phyloP scores from a whole-genome alignment of 306 rosid species.

The Cicer pinnatifidum region DNA sequence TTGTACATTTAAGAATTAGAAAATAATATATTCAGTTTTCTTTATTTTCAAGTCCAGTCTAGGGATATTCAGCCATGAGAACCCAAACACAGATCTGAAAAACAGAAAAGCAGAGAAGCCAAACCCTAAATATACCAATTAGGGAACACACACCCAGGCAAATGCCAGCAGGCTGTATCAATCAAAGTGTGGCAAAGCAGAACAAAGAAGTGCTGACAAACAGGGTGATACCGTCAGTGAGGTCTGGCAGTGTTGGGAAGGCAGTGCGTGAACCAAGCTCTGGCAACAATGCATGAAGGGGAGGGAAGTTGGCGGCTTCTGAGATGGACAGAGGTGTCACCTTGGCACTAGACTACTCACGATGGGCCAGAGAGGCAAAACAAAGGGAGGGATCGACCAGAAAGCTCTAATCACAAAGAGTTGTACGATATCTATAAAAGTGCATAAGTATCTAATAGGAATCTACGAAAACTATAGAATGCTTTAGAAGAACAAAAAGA shows the following conservation, averaged over 20 bases:
- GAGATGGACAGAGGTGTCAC: background rate
- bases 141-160: background rate
- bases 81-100: background rate
- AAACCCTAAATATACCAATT: background rate
- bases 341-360: background rate
- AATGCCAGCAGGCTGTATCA: background rate
- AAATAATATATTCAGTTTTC: background rate
- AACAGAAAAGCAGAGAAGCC: conserved; percentile 7
- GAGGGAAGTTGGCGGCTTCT: background rate
- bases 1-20: background rate
- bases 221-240: background rate
- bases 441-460: conserved; percentile 1
- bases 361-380: conserved; percentile 6
- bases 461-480: background rate
- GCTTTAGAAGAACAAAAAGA: background rate
- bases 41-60: background rate
- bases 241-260: background rate
- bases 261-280: background rate
- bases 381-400: background rate
- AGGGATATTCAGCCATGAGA: conserved; percentile 1
- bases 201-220: background rate
- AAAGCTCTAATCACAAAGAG: background rate
- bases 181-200: conserved; percentile 14
- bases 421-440: background rate
- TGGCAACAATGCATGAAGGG: background rate